phyloP scores from a whole-genome alignment of 306 rosid species.

The Lotus japonicus region DNA sequence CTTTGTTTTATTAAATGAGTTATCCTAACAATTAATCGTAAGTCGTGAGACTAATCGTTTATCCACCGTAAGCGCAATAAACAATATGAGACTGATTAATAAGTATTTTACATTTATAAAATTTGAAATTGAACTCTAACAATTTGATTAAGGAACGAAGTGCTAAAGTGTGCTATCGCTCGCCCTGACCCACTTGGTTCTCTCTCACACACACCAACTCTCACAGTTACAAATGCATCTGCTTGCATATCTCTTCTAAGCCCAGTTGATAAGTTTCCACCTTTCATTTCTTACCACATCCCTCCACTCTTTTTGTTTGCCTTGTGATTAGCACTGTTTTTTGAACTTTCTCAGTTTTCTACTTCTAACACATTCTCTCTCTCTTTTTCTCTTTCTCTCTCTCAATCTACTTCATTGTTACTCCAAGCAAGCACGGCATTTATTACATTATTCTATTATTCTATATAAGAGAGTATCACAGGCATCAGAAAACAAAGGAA shows the following conservation, averaged over 20 bases:
- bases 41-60: too few species aligned
- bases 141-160: too few species aligned
- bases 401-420: slow-evolving; percentile 4
- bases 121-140: too few species aligned
- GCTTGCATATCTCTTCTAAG: slow-evolving; percentile 21
- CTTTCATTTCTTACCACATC: slow-evolving; percentile 60
- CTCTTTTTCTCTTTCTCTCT: slow-evolving; percentile 14
- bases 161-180: too few species aligned
- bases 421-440: slow-evolving; percentile 40
- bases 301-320: not conserved
- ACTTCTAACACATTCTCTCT: slow-evolving; percentile 5
- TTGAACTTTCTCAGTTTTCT: not conserved
- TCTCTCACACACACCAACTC: slow-evolving; percentile 23
- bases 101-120: too few species aligned
- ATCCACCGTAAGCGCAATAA: too few species aligned
- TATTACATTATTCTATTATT: slow-evolving; percentile 38
- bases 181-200: too few species aligned
- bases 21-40: too few species aligned
- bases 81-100: too few species aligned
- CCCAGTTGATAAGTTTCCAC: slow-evolving; percentile 40
- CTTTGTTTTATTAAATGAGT: too few species aligned
- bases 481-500: slow-evolving; percentile 42
- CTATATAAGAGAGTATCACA: slow-evolving; percentile 27
- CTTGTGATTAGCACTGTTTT: not conserved
- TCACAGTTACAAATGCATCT: slow-evolving; percentile 30